Base-by-base conservation (phyloP, 768 basidiomycete genomes). In the Rhizopogon roseolus region DNA sequence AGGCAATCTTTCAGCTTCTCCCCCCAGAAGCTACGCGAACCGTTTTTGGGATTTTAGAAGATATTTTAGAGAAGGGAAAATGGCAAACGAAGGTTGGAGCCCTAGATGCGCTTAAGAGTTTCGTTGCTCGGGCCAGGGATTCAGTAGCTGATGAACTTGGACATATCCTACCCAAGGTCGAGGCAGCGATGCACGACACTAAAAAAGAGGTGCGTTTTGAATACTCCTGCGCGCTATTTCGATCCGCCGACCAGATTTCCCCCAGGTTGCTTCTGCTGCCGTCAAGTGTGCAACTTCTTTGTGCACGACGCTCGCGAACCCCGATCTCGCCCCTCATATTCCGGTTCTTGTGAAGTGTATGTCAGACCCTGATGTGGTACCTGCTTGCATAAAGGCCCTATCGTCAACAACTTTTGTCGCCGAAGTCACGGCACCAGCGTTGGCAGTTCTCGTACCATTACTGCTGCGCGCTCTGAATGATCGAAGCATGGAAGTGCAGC, bases 321-420 rank as follows among this genome's bases (percentile, higher is more conserved):
- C 93, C 27, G 96, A 98, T 76, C 81, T 98, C 54, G 79, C 81
- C 50, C 88, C 91, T 28, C 96, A 97, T 73, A 89, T 94, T 50
- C 84, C 88, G 46, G 79, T 81, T 36, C 84, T 98, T 57, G 93
- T 98, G 54, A 90, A 92, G 70, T 93, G 92, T 71, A 98, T 98
- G 95, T 81, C 88, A 44, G 83, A 92, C 64, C 91, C 96, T 3
- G 83, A 86, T 55, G 79, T 90, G 28, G 94, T 97, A 14, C 83
- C 94, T 5, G 84, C 85, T 29, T 96, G 93, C 62, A 93, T 98
- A 80, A 98, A 98, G 75, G 83, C 92, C 17, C 79, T 98, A 10
- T 96, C 95, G 4, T 91, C 85, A 57, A 93, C 93, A 16, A 98
- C 96, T 14, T 98, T 98, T 60, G 96, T 98, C 55, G 90, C 95